Percentiles rank a stretch among this genome's conserved stretches.
Evolutionary conservation across 805 yeast species (phyloP).

Genomic region (Blastobotrys parvus): DNA sequence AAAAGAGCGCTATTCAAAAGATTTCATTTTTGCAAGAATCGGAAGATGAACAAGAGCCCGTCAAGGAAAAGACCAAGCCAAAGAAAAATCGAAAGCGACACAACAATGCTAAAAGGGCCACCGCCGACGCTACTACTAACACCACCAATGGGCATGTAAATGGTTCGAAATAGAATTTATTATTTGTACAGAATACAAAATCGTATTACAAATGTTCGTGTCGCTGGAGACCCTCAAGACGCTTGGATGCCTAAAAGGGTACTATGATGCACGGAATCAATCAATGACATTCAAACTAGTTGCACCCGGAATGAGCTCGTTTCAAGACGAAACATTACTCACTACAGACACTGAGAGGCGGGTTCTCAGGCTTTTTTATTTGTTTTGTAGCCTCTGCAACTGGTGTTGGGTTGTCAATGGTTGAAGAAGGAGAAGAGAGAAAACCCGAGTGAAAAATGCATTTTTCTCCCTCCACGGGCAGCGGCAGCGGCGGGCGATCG

Average conservation of each 20-base stretch:
- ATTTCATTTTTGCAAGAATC: conserved; percentile 16
- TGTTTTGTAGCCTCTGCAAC: too few species aligned
- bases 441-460: neutral
- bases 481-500: neutral
- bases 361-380: too few species aligned
- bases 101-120: neutral
- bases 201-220: conserved; percentile 3
- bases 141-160: neutral
- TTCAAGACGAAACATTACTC: too few species aligned
- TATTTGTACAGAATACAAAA: neutral
- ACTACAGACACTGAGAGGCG: too few species aligned
- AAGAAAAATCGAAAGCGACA: neutral
- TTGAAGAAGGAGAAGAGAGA: neutral
- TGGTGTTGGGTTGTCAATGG: too few species aligned
- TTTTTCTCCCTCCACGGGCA: neutral
- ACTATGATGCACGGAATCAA: conserved; percentile 10
- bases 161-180: neutral
- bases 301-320: too few species aligned
- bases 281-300: too few species aligned
- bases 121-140: conserved; percentile 1
- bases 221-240: conserved; percentile 8
- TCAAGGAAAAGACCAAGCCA: neutral
- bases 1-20: conserved; percentile 1
- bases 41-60: conserved; percentile 8
- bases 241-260: conserved; percentile 1